Percentiles rank a stretch among this genome's conserved stretches.
Evolutionary conservation across 2,329 filamentous ascomycete species (phyloP).

Genomic region (Parasarocladium wereldwijsianum): DNA sequence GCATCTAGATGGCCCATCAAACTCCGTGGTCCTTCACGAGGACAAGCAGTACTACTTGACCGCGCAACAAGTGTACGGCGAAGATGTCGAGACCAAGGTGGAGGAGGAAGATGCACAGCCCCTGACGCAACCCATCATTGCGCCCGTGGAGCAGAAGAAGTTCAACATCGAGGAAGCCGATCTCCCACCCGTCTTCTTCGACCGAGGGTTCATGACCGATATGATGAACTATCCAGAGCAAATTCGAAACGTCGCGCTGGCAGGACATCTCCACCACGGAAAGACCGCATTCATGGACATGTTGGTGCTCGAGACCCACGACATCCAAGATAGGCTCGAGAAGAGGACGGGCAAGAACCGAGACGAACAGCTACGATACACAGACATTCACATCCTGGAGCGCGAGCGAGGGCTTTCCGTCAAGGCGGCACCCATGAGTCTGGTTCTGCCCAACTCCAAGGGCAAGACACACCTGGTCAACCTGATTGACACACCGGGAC

Average conservation of each 20-base stretch:
- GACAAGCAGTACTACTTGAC: slow-evolving; percentile 99
- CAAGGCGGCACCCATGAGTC: slow-evolving; percentile 86
- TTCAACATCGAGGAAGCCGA: slow-evolving; percentile 89
- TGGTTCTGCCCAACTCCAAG: slow-evolving; percentile 75
- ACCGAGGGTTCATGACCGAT: slow-evolving; percentile 85
- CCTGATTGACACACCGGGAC: slow-evolving; percentile 87
- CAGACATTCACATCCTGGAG: slow-evolving; percentile 80
- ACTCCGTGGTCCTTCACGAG: slow-evolving; percentile 94
- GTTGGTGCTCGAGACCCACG: slow-evolving; percentile 89
- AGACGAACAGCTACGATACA: slow-evolving; percentile 88
- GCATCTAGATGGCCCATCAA: slow-evolving; percentile 61
- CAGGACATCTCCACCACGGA: slow-evolving; percentile 88
- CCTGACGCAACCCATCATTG: slow-evolving; percentile 82
- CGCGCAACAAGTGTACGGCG: slow-evolving; percentile 89
- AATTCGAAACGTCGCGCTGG: slow-evolving; percentile 81
- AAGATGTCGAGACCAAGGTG: slow-evolving; percentile 87
- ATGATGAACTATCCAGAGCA: slow-evolving; percentile 93
- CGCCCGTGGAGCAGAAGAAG: slow-evolving; percentile 86
- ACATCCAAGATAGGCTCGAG: slow-evolving; percentile 65
- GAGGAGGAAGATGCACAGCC: slow-evolving; percentile 96
- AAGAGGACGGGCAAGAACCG: slow-evolving; percentile 66
- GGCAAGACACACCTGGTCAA: slow-evolving; percentile 94
- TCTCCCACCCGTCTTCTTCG: slow-evolving; percentile 75
- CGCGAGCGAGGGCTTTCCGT: slow-evolving; percentile 81
- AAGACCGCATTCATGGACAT: slow-evolving; percentile 99